phyloP scores from a whole-genome alignment of 805 yeast species.

The Metschnikowia santaceciliae region DNA sequence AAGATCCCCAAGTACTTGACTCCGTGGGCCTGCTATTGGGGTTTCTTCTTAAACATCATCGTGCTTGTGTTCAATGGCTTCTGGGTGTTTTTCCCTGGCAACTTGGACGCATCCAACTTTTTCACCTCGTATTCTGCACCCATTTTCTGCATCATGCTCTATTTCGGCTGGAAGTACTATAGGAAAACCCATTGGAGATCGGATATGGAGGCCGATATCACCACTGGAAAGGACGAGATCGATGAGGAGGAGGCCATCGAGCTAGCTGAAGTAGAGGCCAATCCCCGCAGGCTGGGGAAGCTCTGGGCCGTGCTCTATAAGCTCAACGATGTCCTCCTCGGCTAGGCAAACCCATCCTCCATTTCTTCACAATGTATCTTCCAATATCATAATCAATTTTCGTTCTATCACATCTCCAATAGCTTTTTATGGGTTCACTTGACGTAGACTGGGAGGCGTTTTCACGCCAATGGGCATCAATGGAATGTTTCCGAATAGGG shows the following conservation, averaged over 20 bases:
- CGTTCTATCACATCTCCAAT: too few species aligned
- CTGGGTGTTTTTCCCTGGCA: constrained; percentile 38
- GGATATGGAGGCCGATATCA: constrained; percentile 50
- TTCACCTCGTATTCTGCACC: constrained; percentile 39
- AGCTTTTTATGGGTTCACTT: too few species aligned
- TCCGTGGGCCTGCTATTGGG: constrained; percentile 19
- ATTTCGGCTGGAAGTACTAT: constrained; percentile 47
- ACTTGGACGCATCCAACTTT: constrained; percentile 30
- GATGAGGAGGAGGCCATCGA: constrained; percentile 53
- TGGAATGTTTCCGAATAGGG: too few species aligned
- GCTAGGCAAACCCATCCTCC: constrained; percentile 5
- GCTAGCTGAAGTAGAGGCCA: constrained; percentile 17
- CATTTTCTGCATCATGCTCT: constrained; percentile 46
- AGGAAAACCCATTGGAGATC: constrained; percentile 45
- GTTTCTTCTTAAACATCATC: constrained; percentile 17
- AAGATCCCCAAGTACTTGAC: constrained; percentile 13
- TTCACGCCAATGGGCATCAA: too few species aligned
- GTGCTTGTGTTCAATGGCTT: constrained; percentile 40
- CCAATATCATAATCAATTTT: too few species aligned
- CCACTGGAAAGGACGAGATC: constrained; percentile 52
- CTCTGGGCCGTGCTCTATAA: constrained; percentile 21
- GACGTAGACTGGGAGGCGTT: too few species aligned
- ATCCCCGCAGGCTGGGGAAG: constrained; percentile 21
- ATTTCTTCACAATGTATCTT: too few species aligned
- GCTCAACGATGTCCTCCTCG: constrained; percentile 22